Conservation (phyloP, 2,329 filamentous ascomycete species). For the Dothistroma septosporum region DNA sequence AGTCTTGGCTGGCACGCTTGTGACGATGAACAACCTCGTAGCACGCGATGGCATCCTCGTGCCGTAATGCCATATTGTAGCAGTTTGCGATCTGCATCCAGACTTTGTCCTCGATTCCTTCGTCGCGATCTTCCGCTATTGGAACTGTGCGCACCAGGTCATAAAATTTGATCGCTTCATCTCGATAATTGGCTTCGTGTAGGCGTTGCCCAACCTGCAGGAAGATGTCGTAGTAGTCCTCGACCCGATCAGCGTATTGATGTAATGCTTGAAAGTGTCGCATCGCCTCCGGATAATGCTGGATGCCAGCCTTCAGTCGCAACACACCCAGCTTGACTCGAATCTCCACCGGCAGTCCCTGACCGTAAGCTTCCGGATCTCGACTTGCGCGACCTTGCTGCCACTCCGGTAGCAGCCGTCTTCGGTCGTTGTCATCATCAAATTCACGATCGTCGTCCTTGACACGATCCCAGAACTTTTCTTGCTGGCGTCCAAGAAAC, state of each 20-base stretch:
- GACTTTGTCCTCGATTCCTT: conserved; percentile 44
- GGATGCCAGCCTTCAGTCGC: conserved; percentile 65
- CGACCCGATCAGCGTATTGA: conserved; percentile 59
- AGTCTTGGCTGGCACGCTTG: conserved; percentile 13
- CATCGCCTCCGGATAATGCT: conserved; percentile 62
- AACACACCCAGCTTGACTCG: conserved; percentile 80
- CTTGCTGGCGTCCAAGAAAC: conserved; percentile 70
- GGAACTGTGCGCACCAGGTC: conserved; percentile 41
- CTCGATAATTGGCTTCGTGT: conserved; percentile 47
- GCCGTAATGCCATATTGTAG: conserved; percentile 60
- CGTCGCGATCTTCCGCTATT: conserved; percentile 16
- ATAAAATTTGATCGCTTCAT: conserved; percentile 58
- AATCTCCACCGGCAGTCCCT: conserved; percentile 72
- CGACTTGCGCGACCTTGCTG: conserved; percentile 41
- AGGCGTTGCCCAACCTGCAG: conserved; percentile 64
- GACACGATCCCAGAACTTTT: conserved; percentile 70
- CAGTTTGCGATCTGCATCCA: conserved; percentile 61
- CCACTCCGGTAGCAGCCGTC: conserved; percentile 60
- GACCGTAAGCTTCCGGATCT: conserved; percentile 62
- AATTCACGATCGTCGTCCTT: conserved; percentile 80
- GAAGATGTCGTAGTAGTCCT: conserved; percentile 73
- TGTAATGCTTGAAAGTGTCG: conserved; percentile 56
- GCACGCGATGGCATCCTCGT: conserved; percentile 68
- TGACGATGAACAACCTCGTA: conserved; percentile 63
- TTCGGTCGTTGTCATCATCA: conserved; percentile 69